A percentile compares a stretch with the other conserved stretches of the same genome.
Evolutionary conservation across 495 filamentous ascomycete genomes (phyloP).

Genomic region (Aspergillus kassunensis): DNA sequence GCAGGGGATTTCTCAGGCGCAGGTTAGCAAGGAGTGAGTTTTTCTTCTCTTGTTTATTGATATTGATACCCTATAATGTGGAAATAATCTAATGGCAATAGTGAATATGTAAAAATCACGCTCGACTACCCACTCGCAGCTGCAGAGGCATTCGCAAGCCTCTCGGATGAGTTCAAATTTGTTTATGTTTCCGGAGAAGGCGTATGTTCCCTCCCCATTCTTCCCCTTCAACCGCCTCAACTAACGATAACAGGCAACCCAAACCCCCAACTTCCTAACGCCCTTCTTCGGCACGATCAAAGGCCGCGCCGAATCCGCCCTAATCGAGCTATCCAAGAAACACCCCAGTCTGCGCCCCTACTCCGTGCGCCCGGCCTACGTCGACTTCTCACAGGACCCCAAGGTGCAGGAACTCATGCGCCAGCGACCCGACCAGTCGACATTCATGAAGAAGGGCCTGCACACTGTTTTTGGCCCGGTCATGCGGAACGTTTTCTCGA

Average conservation of each 20-base stretch:
- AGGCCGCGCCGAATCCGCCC: slow-evolving; percentile 55
- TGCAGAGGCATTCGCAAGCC: slow-evolving; percentile 54
- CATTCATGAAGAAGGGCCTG: neutral
- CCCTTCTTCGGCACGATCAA: slow-evolving; percentile 58
- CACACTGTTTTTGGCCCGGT: slow-evolving; percentile 9
- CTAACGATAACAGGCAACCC: slow-evolving; percentile 27
- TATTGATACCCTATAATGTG: no score
- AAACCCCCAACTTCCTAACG: slow-evolving; percentile 47
- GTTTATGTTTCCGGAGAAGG: slow-evolving; percentile 64
- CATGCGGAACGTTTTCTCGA: slow-evolving; percentile 10
- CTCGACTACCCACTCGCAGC: slow-evolving; percentile 58
- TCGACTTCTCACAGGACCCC: slow-evolving; percentile 47
- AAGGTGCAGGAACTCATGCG: slow-evolving; percentile 46
- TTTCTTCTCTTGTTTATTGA: neutral
- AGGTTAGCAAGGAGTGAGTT: slow-evolving; percentile 57
- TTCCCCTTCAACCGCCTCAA: neutral
- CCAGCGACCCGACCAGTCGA: slow-evolving; percentile 11
- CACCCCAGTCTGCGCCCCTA: slow-evolving; percentile 44
- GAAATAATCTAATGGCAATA: slow-evolving; percentile 19
- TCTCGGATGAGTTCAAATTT: slow-evolving; percentile 59
- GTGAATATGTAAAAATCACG: slow-evolving; percentile 65
- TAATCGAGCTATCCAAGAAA: slow-evolving; percentile 44
- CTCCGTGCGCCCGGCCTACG: slow-evolving; percentile 49
- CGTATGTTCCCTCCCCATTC: slow-evolving; percentile 7
- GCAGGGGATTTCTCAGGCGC: slow-evolving; percentile 54